A percentile compares a stretch with the other conserved stretches of the same genome.
Evolutionary conservation across 2,329 filamentous ascomycete genomes (phyloP).

Genomic region (Fusarium ramigenum): DNA sequence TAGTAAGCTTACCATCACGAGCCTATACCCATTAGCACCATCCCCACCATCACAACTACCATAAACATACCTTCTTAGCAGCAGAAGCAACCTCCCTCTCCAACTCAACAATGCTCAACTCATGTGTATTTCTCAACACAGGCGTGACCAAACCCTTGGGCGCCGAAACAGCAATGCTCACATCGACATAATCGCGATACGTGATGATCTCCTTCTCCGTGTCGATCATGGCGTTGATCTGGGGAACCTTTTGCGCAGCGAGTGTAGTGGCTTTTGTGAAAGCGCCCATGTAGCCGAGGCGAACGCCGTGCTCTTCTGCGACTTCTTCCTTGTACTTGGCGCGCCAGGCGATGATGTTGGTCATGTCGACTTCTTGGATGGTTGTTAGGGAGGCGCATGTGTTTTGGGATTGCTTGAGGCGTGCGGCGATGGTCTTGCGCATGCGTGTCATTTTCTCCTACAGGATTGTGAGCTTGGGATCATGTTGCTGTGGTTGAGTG

Average conservation of each 20-base stretch:
- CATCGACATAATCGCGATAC: slow-evolving; percentile 73
- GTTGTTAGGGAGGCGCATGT: slow-evolving; percentile 77
- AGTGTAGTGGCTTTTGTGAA: slow-evolving; percentile 76
- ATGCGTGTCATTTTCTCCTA: slow-evolving; percentile 65
- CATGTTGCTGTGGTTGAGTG: not conserved
- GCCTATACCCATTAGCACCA: slow-evolving; percentile 52
- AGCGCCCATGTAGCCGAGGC: slow-evolving; percentile 78
- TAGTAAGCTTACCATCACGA: slow-evolving; percentile 78
- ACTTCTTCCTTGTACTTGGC: slow-evolving; percentile 69
- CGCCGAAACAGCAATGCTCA: slow-evolving; percentile 78
- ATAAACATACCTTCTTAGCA: slow-evolving; percentile 57
- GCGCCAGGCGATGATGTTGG: slow-evolving; percentile 71
- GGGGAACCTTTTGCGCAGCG: slow-evolving; percentile 74
- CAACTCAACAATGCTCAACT: slow-evolving; percentile 47
- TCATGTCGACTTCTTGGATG: slow-evolving; percentile 56
- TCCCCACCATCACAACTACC: fast-evolving
- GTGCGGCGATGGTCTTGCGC: slow-evolving; percentile 78
- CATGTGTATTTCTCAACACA: slow-evolving; percentile 75
- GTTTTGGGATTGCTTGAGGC: slow-evolving; percentile 74
- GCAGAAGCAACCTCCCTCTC: slow-evolving; percentile 69
- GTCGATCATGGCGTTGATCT: slow-evolving; percentile 70
- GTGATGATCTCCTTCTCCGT: slow-evolving; percentile 67
- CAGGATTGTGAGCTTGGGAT: not conserved
- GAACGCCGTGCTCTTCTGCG: slow-evolving; percentile 43
- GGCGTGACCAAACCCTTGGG: slow-evolving; percentile 77